Base-by-base conservation (phyloP, 2,329 filamentous ascomycete species). In the Calonectria henricotiae region DNA sequence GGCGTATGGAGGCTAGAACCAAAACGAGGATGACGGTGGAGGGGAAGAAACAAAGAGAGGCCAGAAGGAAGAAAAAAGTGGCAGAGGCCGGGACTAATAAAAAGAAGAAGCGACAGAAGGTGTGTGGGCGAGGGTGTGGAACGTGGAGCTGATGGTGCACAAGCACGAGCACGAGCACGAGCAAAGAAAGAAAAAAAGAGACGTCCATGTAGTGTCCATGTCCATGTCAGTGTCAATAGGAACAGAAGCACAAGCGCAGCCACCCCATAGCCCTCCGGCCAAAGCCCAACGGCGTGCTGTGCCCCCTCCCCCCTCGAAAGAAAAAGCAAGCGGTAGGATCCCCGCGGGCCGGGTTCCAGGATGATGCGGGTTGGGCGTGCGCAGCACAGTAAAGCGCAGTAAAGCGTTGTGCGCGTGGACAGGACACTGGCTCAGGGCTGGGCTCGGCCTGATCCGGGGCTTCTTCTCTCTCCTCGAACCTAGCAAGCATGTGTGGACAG, bases 51-150 rank as follows among this genome's bases (percentile, higher is more conserved):
- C 62, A 65, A 39, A 27, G 61, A 49, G 46, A 67, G 64, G 44
- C 17, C 69, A 37, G 65, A 37, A 66, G 65, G 55, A 66, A n/a
- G 58, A 58, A 51, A 39, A 70, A 68, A 39, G 44, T 55, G 73
- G 68, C 67, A 72, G 68, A 76, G 65, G 66, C 68, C 69, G 68
- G 67, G 60, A 72, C 66, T 72, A 76, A 65, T 58, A 65, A 65
- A 74, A 77, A 70, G 69, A 69, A 72, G 73, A 76, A 67, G 62
- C 43, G 54, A 65, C 66, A 71, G 76, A 72, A 74, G 75, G 72
- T 25, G 51, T 39, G 39, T 54, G 65, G 62, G 46, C 62, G 67
- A 65, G 67, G 67, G 67, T 65, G 67, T 69, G 67, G 62, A 69
- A 65, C 67, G 49, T 58, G 67, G 63, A 58, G 62, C 54, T 69